Evolutionary conservation across 495 filamentous ascomycete genomes (phyloP).

Genomic region (Aspergillus funiculosus): DNA sequence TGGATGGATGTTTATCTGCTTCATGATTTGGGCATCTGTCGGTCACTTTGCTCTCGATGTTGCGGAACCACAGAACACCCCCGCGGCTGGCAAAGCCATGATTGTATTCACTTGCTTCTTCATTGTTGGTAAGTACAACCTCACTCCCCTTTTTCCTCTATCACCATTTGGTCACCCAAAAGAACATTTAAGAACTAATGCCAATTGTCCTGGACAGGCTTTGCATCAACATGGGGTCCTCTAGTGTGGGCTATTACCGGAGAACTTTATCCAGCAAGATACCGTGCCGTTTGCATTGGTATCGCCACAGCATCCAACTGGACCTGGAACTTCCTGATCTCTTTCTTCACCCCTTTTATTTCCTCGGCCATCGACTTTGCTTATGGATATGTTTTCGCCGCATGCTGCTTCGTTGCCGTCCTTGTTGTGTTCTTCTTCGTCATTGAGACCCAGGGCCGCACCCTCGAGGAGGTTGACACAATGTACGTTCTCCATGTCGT

Average conservation of each 20-base stretch:
- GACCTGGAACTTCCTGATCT: conserved; percentile 85
- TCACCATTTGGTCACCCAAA: background rate
- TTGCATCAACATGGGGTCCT: conserved; percentile 71
- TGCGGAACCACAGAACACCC: conserved; percentile 44
- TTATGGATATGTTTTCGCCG: conserved; percentile 78
- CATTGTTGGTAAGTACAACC: conserved; percentile 54
- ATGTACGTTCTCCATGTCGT: conserved; percentile 71
- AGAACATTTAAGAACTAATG: background rate
- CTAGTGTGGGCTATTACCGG: conserved; percentile 75
- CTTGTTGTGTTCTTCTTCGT: conserved; percentile 73
- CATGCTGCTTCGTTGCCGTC: conserved; percentile 58
- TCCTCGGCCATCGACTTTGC: conserved; percentile 60
- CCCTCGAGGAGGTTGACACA: conserved; percentile 75
- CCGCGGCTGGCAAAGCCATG: conserved; percentile 61
- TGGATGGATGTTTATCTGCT: conserved; percentile 64
- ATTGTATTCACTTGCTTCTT: conserved; percentile 75
- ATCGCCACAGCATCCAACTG: conserved; percentile 78
- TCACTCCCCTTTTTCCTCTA: conserved; percentile 23
- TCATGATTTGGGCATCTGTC: conserved; percentile 69
- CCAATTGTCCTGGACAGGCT: no score
- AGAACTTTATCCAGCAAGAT: conserved; percentile 75
- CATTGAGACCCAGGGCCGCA: conserved; percentile 61
- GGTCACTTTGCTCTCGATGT: conserved; percentile 56
- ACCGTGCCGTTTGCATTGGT: conserved; percentile 70
- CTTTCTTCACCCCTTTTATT: conserved; percentile 80